Evolutionary conservation across 192 early-diverging fungal species (phyloP).

Genomic region (Globomyces pollinis-pini): DNA sequence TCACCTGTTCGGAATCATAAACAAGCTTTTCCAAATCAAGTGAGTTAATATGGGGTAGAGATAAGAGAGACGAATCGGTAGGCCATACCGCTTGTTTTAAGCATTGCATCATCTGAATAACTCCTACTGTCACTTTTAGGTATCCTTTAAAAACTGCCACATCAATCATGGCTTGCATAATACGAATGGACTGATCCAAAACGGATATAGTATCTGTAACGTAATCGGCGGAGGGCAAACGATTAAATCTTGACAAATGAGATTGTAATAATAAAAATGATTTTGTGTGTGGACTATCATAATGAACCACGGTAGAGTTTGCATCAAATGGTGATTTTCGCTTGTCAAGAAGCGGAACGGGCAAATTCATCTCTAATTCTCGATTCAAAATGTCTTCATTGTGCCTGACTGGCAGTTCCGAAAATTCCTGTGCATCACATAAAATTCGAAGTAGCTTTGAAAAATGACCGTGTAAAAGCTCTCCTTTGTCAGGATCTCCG

Average conservation of each 20-base stretch:
- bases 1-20: background rate
- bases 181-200: constrained; percentile 84
- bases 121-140: constrained; percentile 52
- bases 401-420: constrained; percentile 87
- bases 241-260: constrained; percentile 66
- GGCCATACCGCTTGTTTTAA: constrained; percentile 88
- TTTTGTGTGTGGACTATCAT: constrained; percentile 85
- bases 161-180: constrained; percentile 92
- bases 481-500: constrained; percentile 10
- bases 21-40: no score
- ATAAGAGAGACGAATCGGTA: constrained; percentile 63
- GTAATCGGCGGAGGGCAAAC: constrained; percentile 82
- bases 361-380: constrained; percentile 68
- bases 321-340: constrained; percentile 3
- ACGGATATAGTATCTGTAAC: constrained; percentile 84
- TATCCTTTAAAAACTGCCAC: constrained; percentile 63
- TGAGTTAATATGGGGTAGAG: constrained; percentile 58
- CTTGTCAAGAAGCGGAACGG: constrained; percentile 46
- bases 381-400: constrained; percentile 89
- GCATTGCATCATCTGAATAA: constrained; percentile 81
- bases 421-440: constrained; percentile 78
- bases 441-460: constrained; percentile 67
- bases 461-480: constrained; percentile 34
- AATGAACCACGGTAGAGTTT: constrained; percentile 22
- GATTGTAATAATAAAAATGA: constrained; percentile 84